Evolutionary conservation across 2,329 filamentous ascomycete genomes (phyloP).

Genomic region (Rachicladosporium sp.): DNA sequence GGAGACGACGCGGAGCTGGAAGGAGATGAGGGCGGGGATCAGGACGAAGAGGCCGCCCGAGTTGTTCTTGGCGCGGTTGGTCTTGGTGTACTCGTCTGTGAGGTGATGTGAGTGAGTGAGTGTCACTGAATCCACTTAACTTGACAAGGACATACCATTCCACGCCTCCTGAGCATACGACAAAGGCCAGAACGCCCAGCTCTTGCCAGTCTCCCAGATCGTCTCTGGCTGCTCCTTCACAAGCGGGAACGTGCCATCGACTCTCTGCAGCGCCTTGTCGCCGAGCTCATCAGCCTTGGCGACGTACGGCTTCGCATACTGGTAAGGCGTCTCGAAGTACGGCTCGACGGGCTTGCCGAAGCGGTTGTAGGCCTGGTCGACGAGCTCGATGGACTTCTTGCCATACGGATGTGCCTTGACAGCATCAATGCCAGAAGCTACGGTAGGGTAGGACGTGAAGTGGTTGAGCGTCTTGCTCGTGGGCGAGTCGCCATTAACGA

Average conservation of each 20-base stretch:
- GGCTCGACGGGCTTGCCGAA: conserved; percentile 68
- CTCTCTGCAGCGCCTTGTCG: conserved; percentile 30
- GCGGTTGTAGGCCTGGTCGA: conserved; percentile 61
- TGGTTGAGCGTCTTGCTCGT: conserved; percentile 44
- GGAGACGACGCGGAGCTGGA: conserved; percentile 21
- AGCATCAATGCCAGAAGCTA: conserved; percentile 64
- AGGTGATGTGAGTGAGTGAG: conserved; percentile 6
- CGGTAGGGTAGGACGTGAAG: conserved; percentile 69
- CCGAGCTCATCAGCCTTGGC: conserved; percentile 67
- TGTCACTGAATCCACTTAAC: not conserved
- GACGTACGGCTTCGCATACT: conserved; percentile 75
- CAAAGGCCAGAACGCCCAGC: conserved; percentile 47
- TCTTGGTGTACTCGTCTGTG: conserved; percentile 27
- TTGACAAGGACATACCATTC: conserved; percentile 13
- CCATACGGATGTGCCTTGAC: conserved; percentile 76
- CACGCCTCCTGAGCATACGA: conserved; percentile 23
- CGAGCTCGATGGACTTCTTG: conserved; percentile 66
- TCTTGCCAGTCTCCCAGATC: conserved; percentile 47
- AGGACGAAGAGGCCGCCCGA: conserved; percentile 16
- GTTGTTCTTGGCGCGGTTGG: conserved; percentile 20
- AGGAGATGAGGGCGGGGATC: conserved; percentile 22
- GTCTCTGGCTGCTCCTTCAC: conserved; percentile 39
- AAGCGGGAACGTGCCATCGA: conserved; percentile 45
- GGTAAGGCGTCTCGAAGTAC: conserved; percentile 66
- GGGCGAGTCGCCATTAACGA: conserved; percentile 33